These are phyloP conservation scores for Syzygium grande DNA, from an alignment of 345 rosid species.

Conservation along the genomic window DNA sequence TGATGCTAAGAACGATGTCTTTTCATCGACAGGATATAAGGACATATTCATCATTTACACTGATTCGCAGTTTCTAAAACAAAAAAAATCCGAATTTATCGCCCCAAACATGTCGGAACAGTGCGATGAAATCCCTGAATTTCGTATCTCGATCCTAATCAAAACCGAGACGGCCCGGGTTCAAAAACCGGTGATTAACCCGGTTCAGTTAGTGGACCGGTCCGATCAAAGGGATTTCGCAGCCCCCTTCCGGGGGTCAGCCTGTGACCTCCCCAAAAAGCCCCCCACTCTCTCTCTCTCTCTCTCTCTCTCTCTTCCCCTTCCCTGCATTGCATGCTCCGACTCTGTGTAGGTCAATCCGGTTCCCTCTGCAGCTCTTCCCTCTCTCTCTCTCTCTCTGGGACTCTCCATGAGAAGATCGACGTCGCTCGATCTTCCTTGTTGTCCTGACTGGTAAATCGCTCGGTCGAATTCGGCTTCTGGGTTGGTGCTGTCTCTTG, in stretches of 20 bases:
- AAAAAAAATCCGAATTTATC: neutral
- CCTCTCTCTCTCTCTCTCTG: too few relatives aligned
- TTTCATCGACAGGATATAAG: neutral
- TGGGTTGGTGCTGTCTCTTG: neutral
- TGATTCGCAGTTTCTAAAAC: neutral
- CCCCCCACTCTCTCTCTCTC: neutral
- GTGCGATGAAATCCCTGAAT: rapidly evolving
- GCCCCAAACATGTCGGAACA: rapidly evolving
- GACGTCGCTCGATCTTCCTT: neutral
- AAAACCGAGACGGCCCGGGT: neutral
- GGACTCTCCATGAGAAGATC: neutral
- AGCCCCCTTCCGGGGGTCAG: neutral
- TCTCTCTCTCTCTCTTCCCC: neutral
- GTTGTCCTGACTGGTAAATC: neutral
- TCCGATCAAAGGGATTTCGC: neutral
- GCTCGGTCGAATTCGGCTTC: neutral
- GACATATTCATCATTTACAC: neutral
- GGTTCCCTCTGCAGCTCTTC: neutral
- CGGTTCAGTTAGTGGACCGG: neutral
- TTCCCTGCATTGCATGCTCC: neutral
- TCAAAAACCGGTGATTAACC: neutral
- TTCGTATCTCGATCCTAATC: rapidly evolving
- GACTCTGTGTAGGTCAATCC: neutral
- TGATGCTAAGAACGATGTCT: neutral
- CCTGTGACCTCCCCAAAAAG: neutral